Evolutionary conservation across 139 green algal genomes (phyloP).

Genomic region (Tetratostichococcus sp.): DNA sequence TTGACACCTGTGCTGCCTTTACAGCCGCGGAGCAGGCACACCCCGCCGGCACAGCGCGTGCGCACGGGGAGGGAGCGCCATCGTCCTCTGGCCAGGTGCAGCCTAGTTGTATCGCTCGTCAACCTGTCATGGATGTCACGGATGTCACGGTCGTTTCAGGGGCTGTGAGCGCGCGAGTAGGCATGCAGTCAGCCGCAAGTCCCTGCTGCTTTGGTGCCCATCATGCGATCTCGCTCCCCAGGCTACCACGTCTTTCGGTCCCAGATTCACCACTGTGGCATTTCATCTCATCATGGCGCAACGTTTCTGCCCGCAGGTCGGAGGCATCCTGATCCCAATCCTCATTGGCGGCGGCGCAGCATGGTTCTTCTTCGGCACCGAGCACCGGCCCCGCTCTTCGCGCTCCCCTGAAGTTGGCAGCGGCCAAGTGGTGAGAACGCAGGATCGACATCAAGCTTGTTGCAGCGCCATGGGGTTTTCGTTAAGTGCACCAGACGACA

Average conservation of each 20-base stretch:
- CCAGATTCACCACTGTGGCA: no score
- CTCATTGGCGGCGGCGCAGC: not conserved
- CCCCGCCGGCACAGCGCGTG: not conserved
- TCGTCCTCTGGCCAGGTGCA: not conserved
- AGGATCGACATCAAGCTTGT: not conserved
- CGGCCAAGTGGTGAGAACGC: not conserved
- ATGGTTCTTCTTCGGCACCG: not conserved
- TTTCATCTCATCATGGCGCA: no score
- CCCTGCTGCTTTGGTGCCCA: no score
- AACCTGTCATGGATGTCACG: no score
- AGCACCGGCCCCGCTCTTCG: not conserved
- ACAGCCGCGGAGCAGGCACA: not conserved
- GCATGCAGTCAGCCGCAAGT: no score
- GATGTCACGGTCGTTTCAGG: no score
- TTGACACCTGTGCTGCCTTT: no score
- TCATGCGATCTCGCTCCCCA: no score
- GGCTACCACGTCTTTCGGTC: no score
- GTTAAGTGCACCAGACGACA: no score
- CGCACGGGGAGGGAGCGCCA: not conserved
- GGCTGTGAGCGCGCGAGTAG: no score
- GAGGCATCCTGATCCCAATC: not conserved
- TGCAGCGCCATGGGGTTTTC: not conserved
- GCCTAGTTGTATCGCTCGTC: not conserved
- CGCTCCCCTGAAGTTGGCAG: not conserved
- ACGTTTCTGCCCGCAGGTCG: not conserved